phyloP scores from a whole-genome alignment of 139 green algal species.

The Coelastrella sp. region DNA sequence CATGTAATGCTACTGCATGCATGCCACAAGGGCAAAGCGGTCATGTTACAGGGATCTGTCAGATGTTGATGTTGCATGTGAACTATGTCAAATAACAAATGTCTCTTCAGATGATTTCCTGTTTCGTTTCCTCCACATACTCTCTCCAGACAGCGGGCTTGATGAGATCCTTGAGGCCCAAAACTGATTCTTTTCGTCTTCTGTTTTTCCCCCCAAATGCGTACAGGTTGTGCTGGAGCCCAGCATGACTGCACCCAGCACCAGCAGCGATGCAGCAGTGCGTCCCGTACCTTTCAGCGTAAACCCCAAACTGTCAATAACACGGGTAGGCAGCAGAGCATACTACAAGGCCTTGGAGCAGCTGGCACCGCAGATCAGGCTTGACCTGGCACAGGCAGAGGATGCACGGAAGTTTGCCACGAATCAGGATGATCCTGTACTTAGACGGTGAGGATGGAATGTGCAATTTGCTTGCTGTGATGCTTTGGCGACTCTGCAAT shows the following conservation, averaged over 20 bases:
- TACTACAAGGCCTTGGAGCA: slow-evolving; percentile 65
- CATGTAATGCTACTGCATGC: too few species aligned
- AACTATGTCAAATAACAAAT: too few species aligned
- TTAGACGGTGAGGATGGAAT: too few species aligned
- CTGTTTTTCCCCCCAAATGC: neutral
- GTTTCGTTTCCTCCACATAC: too few species aligned
- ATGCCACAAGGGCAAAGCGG: too few species aligned
- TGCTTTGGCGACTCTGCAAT: too few species aligned
- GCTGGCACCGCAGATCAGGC: slow-evolving; percentile 76
- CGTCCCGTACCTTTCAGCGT: slow-evolving; percentile 50
- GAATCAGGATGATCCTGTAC: slow-evolving; percentile 54
- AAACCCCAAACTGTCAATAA: slow-evolving; percentile 76
- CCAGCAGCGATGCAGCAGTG: neutral
- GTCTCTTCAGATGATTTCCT: too few species aligned
- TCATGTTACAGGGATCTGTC: too few species aligned
- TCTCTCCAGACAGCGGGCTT: too few species aligned
- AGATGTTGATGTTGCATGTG: too few species aligned
- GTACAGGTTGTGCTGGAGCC: slow-evolving; percentile 60
- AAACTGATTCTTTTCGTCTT: neutral
- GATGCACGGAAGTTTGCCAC: slow-evolving; percentile 67
- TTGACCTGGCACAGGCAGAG: slow-evolving; percentile 83
- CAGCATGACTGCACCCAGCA: neutral
- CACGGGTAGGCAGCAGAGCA: slow-evolving; percentile 76
- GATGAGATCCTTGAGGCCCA: too few species aligned
- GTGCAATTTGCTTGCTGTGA: too few species aligned